phyloP scores from a whole-genome alignment of 306 rosid species.

The Crotalaria pallida region DNA sequence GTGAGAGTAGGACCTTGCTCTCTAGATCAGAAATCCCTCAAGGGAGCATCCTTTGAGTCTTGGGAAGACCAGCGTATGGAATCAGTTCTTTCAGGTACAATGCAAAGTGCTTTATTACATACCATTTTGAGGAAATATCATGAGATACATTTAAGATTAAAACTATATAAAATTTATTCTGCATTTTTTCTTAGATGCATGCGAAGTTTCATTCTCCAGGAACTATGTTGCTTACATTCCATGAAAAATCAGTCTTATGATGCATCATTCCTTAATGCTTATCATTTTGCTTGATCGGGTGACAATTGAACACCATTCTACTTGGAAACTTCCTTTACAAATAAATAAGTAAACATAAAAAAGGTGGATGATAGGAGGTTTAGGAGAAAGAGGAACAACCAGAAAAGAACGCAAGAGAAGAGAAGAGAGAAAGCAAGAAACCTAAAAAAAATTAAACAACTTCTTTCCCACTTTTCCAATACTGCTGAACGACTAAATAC shows the following conservation, averaged over 20 bases:
- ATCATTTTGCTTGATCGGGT: too few species aligned
- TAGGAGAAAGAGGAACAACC: too few species aligned
- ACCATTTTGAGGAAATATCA: neutral
- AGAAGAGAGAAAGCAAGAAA: too few species aligned
- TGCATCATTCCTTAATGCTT: neutral
- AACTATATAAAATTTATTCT: neutral
- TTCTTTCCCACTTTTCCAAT: too few species aligned
- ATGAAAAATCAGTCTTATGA: neutral
- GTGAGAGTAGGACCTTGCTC: constrained; percentile 56
- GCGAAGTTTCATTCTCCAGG: neutral
- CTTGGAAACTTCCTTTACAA: too few species aligned
- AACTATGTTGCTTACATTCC: neutral
- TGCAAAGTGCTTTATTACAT: neutral
- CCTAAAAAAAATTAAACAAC: too few species aligned
- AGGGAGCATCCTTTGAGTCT: constrained; percentile 98
- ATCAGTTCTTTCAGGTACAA: constrained; percentile 90
- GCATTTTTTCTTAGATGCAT: neutral
- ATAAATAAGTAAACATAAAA: neutral
- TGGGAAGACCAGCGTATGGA: constrained; percentile 94
- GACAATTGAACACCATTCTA: too few species aligned
- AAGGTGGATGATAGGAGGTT: too few species aligned
- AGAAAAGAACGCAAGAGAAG: too few species aligned
- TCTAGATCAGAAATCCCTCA: constrained; percentile 87
- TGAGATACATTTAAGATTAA: neutral
- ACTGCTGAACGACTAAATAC: too few species aligned